Base-by-base conservation (phyloP, 2,329 filamentous ascomycete genomes). In the Ophiobolus disseminans region DNA sequence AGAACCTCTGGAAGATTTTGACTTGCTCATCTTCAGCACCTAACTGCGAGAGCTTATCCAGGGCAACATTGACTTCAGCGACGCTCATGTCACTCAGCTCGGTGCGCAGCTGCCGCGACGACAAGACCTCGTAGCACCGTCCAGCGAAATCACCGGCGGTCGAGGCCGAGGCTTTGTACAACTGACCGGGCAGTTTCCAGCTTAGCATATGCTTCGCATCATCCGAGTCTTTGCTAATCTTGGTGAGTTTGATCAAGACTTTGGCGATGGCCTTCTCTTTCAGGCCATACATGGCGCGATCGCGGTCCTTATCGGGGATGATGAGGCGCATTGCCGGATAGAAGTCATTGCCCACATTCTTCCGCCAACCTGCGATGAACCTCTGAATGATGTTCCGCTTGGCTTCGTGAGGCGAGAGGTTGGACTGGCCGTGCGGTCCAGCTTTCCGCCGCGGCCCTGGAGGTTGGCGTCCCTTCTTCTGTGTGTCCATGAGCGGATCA, bases 201-300 rank as follows among this genome's bases (percentile, higher is more conserved):
- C 96, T 90, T 45, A 95, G 73, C 19, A 99, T 79, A 56, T 84
- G 91, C 66, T 88, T 87, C 0, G 87, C 93, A 76, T 97, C 93
- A 55, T 96, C 90, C 0, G 91, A 95, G 62, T 92, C 87, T 63
- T 88, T 90, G 76, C 92, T 88, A 63, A 99, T 96, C 68, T 92
- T 93, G 80, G 96, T 88, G 30, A 96, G 82, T 68, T 91, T 93
- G 49, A 97, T 89, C n/a, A 97, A 79, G 16, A 97, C 76, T 68
- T 91, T 96, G 8, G 88, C 93, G 50, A 99, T 91, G 4, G 87
- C 84, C 69, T 88, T 92, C 76, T 99, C 94, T 69, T 97, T 97
- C 31, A 99, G 79, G 1, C 93, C 91, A 65, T 97, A 99, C 78
- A 96, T 91, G 14, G 89, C 88, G 38, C 94, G 85, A 65, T 97